phyloP scores from a whole-genome alignment of 2,329 filamentous ascomycete genomes.

The Onygenales sp. region DNA sequence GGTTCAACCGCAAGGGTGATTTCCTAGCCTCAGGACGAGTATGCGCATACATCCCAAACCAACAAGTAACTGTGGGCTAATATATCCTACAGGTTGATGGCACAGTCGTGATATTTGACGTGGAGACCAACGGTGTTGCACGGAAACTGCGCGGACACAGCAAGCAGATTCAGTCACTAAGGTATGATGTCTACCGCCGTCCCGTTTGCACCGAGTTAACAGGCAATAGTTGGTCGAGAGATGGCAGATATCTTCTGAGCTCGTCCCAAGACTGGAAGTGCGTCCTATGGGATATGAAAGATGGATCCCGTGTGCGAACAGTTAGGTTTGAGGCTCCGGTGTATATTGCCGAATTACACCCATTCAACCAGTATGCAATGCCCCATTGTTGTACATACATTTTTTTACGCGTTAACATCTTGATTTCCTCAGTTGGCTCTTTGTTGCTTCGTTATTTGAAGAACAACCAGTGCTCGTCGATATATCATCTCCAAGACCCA shows the following conservation, averaged over 20 bases:
- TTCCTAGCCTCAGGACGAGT: conserved; percentile 88
- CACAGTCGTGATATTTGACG: conserved; percentile 89
- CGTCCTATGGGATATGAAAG: conserved; percentile 84
- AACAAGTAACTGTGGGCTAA: conserved; percentile 1
- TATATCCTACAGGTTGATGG: conserved; percentile 55
- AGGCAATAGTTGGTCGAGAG: conserved; percentile 66
- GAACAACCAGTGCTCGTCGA: conserved; percentile 86
- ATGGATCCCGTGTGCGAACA: conserved; percentile 63
- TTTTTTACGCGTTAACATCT: not conserved
- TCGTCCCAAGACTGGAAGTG: conserved; percentile 95
- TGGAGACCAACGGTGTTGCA: conserved; percentile 94
- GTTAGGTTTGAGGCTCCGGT: conserved; percentile 88
- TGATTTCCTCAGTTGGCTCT: conserved; percentile 56
- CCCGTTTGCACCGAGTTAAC: not conserved
- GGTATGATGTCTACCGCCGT: conserved; percentile 22
- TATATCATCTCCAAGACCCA: conserved; percentile 56
- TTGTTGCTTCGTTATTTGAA: conserved; percentile 88
- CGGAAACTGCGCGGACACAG: conserved; percentile 90
- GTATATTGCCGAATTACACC: conserved; percentile 92
- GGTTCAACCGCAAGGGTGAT: conserved; percentile 91
- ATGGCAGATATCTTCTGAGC: conserved; percentile 82
- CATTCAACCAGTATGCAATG: conserved; percentile 66
- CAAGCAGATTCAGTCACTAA: conserved; percentile 84
- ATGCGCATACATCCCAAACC: conserved; percentile 14
- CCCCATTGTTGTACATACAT: not conserved